These are phyloP conservation scores for Cladorrhinum samala DNA, from an alignment of 495 filamentous ascomycete genomes.

Conservation along the genomic window DNA sequence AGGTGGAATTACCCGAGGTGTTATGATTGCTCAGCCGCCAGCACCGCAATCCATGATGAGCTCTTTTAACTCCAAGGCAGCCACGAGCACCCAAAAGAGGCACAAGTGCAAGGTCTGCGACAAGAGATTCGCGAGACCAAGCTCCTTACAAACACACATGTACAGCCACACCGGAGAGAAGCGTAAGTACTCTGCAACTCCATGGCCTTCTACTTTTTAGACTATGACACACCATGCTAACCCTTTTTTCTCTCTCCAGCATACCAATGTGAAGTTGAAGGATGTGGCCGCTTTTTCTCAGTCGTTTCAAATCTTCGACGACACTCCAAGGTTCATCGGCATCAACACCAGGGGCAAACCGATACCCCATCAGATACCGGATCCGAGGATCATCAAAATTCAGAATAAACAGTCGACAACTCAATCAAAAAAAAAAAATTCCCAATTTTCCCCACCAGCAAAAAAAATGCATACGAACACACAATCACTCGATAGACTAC, in stretches of 20 bases:
- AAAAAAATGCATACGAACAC: constrained; percentile 5
- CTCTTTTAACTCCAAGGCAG: constrained; percentile 95
- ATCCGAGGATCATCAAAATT: constrained; percentile 45
- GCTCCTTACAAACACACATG: constrained; percentile 96
- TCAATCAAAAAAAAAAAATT: background rate
- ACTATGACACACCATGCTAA: constrained; percentile 27
- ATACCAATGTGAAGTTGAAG: constrained; percentile 89
- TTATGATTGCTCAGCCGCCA: constrained; percentile 65
- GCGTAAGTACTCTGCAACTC: constrained; percentile 56
- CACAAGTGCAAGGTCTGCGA: constrained; percentile 99
- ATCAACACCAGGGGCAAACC: constrained; percentile 49
- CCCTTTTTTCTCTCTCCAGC: constrained; percentile 45
- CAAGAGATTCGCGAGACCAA: constrained; percentile 95
- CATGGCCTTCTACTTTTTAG: background rate
- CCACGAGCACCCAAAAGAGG: constrained; percentile 96
- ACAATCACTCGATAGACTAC: background rate
- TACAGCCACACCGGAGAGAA: constrained; percentile 99
- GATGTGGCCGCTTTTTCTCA: constrained; percentile 94
- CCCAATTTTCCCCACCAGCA: constrained; percentile 7
- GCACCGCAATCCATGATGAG: constrained; percentile 98
- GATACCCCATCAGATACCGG: constrained; percentile 54
- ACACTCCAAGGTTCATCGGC: constrained; percentile 93
- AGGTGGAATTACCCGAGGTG: constrained; percentile 13
- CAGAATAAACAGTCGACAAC: constrained; percentile 19
- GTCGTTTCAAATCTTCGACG: constrained; percentile 94